A percentile compares a stretch with the other conserved stretches of the same genome.
Conservation (phyloP, 768 basidiomycete species). For the Lentinula raphanica region DNA sequence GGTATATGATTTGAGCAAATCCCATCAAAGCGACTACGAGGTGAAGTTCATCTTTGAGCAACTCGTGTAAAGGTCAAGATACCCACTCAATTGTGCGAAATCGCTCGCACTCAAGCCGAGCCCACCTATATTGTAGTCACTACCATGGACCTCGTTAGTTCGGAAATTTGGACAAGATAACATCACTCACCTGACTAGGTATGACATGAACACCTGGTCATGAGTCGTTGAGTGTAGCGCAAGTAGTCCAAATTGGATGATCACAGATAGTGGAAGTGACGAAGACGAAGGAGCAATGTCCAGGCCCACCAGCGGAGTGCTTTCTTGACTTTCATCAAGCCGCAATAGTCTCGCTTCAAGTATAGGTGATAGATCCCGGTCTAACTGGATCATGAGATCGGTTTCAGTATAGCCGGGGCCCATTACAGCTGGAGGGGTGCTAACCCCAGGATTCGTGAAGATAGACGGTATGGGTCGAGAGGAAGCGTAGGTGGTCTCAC, state of each 20-base stretch:
- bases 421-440: not conserved
- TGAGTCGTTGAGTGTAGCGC: conserved; percentile 88
- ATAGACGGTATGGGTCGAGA: not conserved
- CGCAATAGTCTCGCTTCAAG: not conserved
- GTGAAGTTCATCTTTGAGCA: not conserved
- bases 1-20: conserved; percentile 67
- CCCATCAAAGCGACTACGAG: conserved; percentile 4
- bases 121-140: conserved; percentile 78
- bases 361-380: not conserved
- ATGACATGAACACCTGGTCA: conserved; percentile 88
- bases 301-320: not conserved
- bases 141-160: conserved; percentile 25
- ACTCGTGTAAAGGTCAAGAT: not conserved
- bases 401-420: not conserved
- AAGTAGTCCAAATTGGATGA: conserved; percentile 84
- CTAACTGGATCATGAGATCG: not conserved
- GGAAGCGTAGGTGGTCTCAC: not conserved
- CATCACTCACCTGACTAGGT: conserved; percentile 76
- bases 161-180: not conserved
- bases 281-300: not conserved
- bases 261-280: conserved; percentile 73
- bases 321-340: not conserved
- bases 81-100: conserved; percentile 82
- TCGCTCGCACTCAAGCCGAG: conserved; percentile 85
- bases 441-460: not conserved